Base-by-base conservation (phyloP, 2,329 filamentous ascomycete species). In the Aspergillus caelatus region DNA sequence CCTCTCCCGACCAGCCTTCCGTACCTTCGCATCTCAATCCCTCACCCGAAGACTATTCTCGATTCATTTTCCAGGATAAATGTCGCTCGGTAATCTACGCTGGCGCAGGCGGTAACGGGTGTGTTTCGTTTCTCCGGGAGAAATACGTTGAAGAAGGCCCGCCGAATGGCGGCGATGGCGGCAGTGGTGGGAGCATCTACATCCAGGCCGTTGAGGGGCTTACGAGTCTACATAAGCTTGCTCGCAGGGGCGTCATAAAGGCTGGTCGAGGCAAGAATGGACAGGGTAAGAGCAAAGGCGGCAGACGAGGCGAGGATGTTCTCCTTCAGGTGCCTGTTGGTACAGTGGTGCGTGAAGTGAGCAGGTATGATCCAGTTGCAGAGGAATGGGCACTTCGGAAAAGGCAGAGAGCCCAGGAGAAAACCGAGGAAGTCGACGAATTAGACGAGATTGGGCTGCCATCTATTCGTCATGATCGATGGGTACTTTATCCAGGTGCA, bases 121-220 rank as follows among this genome's bases (percentile, higher is more conserved):
- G 95, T 74, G 92, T 98, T 57, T 95, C 95, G 0, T 99, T 98
- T 75, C 81, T 96, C 50, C 90, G 94, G 23, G 95, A 99, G 72
- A 94, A 94, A 67, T 98, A 91, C 78, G 84, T 97, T 34, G 87
- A 89, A 52, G 89, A 96, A 67, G 95, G 95, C 0, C 95, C 95
- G 12, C 88, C 95, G 11, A 98, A 99, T 77, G 95, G 95, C 56
- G 95, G 95, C 64, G 93, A 99, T 75, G 95, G 95, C 48, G 95
- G 95, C 5, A 91, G 88, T 61, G 95, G 95, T 65, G 95, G 95
- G 45, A 96, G 91, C 71, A 84, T 99, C 68, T 98, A 96, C 77
- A 96, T 99, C 62, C 94, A 98, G 79, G 94, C 95, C 9, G 88
- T 96, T 1, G 89, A 91, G 60, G 93, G 93, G 63, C 91, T 98